Percentiles rank a stretch among this genome's conserved stretches.
Evolutionary conservation across 441 rosid genomes (phyloP).

Genomic region (Melastoma candidum): DNA sequence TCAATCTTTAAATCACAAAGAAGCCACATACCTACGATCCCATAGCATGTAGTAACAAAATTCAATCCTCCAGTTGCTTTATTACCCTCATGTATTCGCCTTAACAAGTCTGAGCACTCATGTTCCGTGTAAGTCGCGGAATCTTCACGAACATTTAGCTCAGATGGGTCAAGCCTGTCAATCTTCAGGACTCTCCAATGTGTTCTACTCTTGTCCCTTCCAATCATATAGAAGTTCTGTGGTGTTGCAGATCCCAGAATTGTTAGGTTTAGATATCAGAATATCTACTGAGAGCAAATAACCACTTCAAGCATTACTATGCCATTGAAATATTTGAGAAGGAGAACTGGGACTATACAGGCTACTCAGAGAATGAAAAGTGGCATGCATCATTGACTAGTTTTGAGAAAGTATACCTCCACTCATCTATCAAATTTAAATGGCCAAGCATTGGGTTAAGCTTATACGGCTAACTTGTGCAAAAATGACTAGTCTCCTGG

Average conservation of each 20-base stretch:
- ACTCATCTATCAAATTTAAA: too few species aligned
- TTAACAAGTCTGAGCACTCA: conserved; percentile 68
- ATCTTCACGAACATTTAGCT: conserved; percentile 72
- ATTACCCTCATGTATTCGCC: conserved; percentile 87
- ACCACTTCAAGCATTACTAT: too few species aligned
- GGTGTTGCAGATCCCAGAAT: conserved; percentile 11
- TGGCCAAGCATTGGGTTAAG: too few species aligned
- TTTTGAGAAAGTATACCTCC: too few species aligned
- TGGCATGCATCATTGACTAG: too few species aligned
- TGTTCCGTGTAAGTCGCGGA: conserved; percentile 56
- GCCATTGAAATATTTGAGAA: too few species aligned
- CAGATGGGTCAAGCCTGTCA: conserved; percentile 60
- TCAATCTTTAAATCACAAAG: background rate
- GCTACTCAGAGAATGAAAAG: too few species aligned
- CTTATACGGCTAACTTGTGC: too few species aligned
- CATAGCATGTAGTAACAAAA: conserved; percentile 76
- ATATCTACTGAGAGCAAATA: too few species aligned
- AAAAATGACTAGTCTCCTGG: too few species aligned
- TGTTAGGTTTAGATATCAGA: background rate
- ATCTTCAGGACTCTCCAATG: conserved; percentile 89
- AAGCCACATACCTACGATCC: conserved; percentile 69
- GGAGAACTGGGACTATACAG: too few species aligned
- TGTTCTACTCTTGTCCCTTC: conserved; percentile 74
- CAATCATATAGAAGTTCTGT: conserved; percentile 90
- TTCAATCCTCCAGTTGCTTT: conserved; percentile 76